Evolutionary conservation across 2,329 filamentous ascomycete genomes (phyloP).

Genomic region (Beauveria australis): DNA sequence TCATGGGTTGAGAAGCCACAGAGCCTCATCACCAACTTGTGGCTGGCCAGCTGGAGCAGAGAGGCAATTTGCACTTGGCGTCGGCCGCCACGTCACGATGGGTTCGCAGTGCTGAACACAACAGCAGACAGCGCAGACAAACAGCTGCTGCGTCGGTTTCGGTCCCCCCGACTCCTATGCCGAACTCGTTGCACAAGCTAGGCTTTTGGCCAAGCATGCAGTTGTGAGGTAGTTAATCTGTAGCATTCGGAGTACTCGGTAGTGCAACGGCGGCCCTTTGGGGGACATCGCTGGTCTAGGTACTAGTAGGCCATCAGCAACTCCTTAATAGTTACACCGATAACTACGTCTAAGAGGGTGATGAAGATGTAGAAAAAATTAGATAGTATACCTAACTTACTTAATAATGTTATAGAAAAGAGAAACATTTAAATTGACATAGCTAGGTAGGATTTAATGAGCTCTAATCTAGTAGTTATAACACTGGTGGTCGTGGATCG

Average conservation of each 20-base stretch:
- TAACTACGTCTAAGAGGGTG: no score
- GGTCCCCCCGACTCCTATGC: background rate
- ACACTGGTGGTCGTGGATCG: no score
- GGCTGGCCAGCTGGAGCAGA: background rate
- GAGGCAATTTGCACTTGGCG: background rate
- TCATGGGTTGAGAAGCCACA: background rate
- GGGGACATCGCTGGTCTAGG: no score
- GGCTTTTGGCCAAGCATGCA: background rate
- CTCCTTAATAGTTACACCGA: no score
- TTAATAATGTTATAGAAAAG: no score
- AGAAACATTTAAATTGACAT: no score
- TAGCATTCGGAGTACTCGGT: no score
- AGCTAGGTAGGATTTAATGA: no score
- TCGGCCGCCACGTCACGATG: conserved; percentile 4
- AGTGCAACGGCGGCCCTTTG: background rate
- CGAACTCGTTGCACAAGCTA: background rate
- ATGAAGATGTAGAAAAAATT: no score
- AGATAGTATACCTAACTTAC: no score
- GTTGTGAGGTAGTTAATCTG: background rate
- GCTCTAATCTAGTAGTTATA: no score
- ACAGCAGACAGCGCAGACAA: background rate
- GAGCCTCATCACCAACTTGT: background rate
- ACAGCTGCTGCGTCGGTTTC: background rate
- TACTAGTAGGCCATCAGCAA: no score
- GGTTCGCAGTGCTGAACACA: background rate